These are phyloP conservation scores for Sporobolus alterniflorus DNA, from an alignment of 202 grass and related monocot genomes.

Conservation along the genomic window DNA sequence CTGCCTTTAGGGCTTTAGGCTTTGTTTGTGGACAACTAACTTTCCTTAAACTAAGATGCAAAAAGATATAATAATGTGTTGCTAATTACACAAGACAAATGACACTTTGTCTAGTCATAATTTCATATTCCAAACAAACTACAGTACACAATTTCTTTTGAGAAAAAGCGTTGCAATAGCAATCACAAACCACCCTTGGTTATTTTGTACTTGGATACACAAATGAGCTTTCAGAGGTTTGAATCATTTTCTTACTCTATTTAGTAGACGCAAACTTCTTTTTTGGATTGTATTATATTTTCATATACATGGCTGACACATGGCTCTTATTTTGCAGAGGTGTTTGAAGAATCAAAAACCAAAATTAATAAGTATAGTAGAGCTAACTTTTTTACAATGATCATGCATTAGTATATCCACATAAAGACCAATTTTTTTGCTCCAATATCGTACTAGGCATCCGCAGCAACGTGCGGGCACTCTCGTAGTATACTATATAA, in stretches of 20 bases:
- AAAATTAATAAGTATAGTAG: slow-evolving; percentile 83
- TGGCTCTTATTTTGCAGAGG: slow-evolving; percentile 61
- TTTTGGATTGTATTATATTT: too few species aligned
- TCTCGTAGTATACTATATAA: too few species aligned
- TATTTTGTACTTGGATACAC: slow-evolving; percentile 1
- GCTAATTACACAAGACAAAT: not conserved
- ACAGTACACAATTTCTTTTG: not conserved
- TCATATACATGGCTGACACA: slow-evolving; percentile 20
- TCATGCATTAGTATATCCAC: too few species aligned
- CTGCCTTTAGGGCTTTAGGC: not conserved
- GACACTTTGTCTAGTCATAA: not conserved
- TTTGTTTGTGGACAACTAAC: not conserved
- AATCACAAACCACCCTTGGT: not conserved
- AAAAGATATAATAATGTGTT: not conserved
- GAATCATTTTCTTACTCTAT: not conserved
- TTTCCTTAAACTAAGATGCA: not conserved
- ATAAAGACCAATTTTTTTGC: too few species aligned
- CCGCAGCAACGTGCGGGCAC: too few species aligned
- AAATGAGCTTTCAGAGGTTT: not conserved
- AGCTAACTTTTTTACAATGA: too few species aligned
- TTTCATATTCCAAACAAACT: slow-evolving; percentile 15
- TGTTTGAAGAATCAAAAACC: slow-evolving; percentile 84
- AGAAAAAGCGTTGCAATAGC: too few species aligned
- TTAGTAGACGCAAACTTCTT: not conserved
- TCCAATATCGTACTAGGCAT: too few species aligned